phyloP scores from a whole-genome alignment of 371 early-diverging fungal genomes.

The Mortierella sp. region DNA sequence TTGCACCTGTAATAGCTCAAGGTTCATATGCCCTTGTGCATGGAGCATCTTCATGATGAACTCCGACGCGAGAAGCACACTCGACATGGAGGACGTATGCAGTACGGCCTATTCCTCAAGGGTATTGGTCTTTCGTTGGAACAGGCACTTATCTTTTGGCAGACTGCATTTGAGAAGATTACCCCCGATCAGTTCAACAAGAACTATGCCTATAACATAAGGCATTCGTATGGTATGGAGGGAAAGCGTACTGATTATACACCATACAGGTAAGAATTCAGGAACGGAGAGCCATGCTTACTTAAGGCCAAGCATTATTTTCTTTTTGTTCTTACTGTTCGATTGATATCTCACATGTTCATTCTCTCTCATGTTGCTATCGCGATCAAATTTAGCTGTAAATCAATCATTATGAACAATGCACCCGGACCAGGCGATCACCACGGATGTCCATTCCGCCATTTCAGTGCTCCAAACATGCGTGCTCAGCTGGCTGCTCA shows the following conservation, averaged over 20 bases:
- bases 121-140: constrained; percentile 92
- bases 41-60: constrained; percentile 82
- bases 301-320: neutral
- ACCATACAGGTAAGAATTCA: constrained; percentile 76
- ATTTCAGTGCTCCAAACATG: constrained; percentile 75
- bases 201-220: constrained; percentile 95
- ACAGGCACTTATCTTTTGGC: constrained; percentile 95
- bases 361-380: no score
- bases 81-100: constrained; percentile 91
- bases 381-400: constrained; percentile 75
- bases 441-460: constrained; percentile 96
- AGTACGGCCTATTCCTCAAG: constrained; percentile 95
- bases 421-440: constrained; percentile 90
- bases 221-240: constrained; percentile 98
- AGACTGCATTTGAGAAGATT: constrained; percentile 75
- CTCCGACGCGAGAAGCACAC: constrained; percentile 85
- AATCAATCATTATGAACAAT: constrained; percentile 85
- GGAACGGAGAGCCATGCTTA: neutral
- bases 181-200: constrained; percentile 95
- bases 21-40: constrained; percentile 92
- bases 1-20: constrained; percentile 59
- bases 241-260: constrained; percentile 95
- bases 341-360: no score
- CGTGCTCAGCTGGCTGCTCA: constrained; percentile 63
- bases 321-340: neutral